A percentile compares a stretch with the other conserved stretches of the same genome.
Evolutionary conservation across 257 asterid species (phyloP).

Genomic region (Solanum pimpinellifolium): DNA sequence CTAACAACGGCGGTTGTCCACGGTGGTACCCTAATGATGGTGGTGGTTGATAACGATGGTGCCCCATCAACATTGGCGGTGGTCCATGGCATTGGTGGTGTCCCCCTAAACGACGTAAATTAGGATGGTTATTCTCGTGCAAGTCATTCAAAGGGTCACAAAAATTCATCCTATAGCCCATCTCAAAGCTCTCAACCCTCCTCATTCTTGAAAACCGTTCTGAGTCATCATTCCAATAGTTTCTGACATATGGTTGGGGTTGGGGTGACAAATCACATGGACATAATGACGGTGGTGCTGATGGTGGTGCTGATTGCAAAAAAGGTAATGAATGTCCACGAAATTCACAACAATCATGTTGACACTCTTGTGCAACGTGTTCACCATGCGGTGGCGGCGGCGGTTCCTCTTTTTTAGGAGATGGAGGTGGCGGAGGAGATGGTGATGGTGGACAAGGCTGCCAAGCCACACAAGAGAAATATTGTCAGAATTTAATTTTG

Average conservation of each 20-base stretch:
- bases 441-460: background rate
- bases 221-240: background rate
- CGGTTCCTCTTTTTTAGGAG: background rate
- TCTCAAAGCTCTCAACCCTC: background rate
- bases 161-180: background rate
- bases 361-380: background rate
- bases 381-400: background rate
- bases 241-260: background rate
- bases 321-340: background rate
- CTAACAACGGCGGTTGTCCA: background rate
- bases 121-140: background rate
- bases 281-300: background rate
- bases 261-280: background rate
- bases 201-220: background rate
- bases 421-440: background rate
- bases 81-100: background rate
- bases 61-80: background rate
- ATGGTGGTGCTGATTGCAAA: background rate
- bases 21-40: background rate
- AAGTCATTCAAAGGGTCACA: background rate
- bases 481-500: background rate
- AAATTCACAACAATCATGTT: background rate
- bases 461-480: background rate
- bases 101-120: background rate
- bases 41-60: background rate